phyloP scores from a whole-genome alignment of 768 basidiomycete species.

The Coprinopsis sp. region DNA sequence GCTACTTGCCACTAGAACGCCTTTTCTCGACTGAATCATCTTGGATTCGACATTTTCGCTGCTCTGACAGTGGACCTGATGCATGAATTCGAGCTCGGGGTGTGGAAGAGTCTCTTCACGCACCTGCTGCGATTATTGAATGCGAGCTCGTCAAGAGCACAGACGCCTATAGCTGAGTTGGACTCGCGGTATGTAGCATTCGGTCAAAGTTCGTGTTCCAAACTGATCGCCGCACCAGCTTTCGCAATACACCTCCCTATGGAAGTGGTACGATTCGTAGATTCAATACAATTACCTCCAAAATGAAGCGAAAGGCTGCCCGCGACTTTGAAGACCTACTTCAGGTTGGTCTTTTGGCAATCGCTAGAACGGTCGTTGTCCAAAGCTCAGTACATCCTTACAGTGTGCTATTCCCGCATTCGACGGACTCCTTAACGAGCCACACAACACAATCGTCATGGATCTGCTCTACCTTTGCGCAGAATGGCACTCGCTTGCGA shows the following conservation, averaged over 20 bases:
- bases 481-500: conserved; percentile 29
- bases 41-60: conserved; percentile 21
- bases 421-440: conserved; percentile 28
- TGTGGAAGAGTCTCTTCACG: conserved; percentile 25
- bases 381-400: background rate
- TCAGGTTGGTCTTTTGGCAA: conserved; percentile 26
- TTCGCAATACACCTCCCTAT: conserved; percentile 17
- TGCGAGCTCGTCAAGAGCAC: conserved; percentile 13
- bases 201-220: too few relatives aligned
- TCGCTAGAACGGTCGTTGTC: background rate
- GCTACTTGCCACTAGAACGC: conserved; percentile 19
- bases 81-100: conserved; percentile 32
- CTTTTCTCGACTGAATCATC: conserved; percentile 16
- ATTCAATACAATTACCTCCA: conserved; percentile 25
- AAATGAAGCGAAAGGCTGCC: conserved; percentile 27
- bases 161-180: conserved; percentile 7
- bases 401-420: conserved; percentile 26
- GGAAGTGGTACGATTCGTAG: conserved; percentile 22
- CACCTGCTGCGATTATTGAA: conserved; percentile 26
- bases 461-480: conserved; percentile 19
- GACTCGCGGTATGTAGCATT: conserved; percentile 20
- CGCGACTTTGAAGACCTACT: conserved; percentile 34
- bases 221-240: conserved; percentile 2
- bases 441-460: conserved; percentile 20
- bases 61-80: conserved; percentile 21